These are phyloP conservation scores for Neocucurbitaria cava DNA, from an alignment of 2,329 filamentous ascomycete genomes.

Conservation along the genomic window DNA sequence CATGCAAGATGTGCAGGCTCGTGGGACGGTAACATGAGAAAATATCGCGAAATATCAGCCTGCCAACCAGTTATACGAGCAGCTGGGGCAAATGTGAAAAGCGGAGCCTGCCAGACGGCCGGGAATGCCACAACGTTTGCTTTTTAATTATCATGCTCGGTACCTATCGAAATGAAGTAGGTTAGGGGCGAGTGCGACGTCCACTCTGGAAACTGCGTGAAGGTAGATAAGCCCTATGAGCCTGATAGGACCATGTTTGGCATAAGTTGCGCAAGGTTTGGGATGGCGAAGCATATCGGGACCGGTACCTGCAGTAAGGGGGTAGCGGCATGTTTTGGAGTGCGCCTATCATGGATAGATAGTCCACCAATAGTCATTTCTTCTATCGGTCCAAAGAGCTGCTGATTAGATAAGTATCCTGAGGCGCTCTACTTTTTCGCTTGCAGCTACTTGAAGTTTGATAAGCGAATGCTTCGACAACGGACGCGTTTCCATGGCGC, in stretches of 20 bases:
- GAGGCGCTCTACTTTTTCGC: not conserved
- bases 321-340: not conserved
- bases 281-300: not conserved
- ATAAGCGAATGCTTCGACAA: no score
- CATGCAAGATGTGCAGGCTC: constrained; percentile 4
- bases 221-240: not conserved
- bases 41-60: not conserved
- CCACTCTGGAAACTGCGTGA: not conserved
- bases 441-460: not conserved
- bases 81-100: not conserved
- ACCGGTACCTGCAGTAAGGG: not conserved
- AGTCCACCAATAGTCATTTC: not conserved
- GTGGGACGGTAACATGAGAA: constrained; percentile 5
- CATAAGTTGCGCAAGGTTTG: not conserved
- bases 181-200: not conserved
- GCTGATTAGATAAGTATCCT: not conserved
- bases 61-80: not conserved
- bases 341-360: not conserved
- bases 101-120: not conserved
- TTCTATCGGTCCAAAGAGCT: not conserved
- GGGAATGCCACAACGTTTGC: not conserved
- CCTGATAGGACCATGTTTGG: not conserved
- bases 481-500: no score
- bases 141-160: not conserved
- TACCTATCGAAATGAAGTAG: not conserved